phyloP scores from a whole-genome alignment of 192 early-diverging fungal genomes.

The Gaertneriomyces sp. region DNA sequence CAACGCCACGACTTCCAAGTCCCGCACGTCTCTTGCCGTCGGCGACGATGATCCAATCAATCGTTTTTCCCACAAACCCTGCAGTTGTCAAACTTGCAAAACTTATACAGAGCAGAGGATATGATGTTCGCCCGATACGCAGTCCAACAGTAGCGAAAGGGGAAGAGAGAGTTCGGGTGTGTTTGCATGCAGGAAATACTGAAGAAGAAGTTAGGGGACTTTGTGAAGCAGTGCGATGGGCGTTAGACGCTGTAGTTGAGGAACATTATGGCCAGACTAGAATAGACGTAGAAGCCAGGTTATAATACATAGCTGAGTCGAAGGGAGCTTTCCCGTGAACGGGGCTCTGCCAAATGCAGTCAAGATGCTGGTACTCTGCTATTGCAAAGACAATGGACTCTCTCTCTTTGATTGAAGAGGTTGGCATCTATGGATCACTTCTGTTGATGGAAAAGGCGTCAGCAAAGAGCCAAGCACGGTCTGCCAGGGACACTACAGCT shows the following conservation, averaged over 20 bases:
- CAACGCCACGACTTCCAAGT: background rate
- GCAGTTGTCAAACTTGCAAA: constrained; percentile 45
- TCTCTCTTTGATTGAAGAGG: too few species aligned
- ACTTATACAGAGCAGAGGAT: constrained; percentile 42
- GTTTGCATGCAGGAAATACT: constrained; percentile 76
- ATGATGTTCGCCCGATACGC: constrained; percentile 73
- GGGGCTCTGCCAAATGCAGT: too few species aligned
- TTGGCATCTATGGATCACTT: too few species aligned
- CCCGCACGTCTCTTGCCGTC: constrained; percentile 55
- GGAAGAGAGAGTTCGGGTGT: constrained; percentile 77
- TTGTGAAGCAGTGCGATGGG: constrained; percentile 27
- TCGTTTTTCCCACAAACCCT: constrained; percentile 67
- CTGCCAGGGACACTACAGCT: too few species aligned
- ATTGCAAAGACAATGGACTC: too few species aligned
- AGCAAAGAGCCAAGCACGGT: too few species aligned
- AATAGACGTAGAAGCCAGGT: too few species aligned
- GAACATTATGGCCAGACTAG: background rate
- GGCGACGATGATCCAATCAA: constrained; percentile 70
- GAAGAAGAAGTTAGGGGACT: constrained; percentile 51
- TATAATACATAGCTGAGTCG: too few species aligned
- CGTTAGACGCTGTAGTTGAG: constrained; percentile 12
- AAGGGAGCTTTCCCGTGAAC: too few species aligned
- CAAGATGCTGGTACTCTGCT: too few species aligned
- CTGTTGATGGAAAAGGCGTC: too few species aligned
- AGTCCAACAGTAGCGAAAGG: constrained; percentile 78